phyloP scores from a whole-genome alignment of 2,329 filamentous ascomycete species.

The Diaporthe caulivora region DNA sequence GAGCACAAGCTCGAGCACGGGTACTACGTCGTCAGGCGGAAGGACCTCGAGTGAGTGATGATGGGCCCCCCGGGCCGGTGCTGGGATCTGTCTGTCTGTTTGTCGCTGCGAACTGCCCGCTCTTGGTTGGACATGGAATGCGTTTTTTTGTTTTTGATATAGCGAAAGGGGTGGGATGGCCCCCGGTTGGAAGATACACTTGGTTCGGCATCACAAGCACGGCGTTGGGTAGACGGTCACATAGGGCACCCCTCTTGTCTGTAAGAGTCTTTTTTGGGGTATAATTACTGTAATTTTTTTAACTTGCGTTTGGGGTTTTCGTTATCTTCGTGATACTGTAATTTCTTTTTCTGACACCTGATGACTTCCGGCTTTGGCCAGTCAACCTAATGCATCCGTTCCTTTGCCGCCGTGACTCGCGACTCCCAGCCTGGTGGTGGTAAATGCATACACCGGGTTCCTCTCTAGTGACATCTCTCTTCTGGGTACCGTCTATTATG shows the following conservation, averaged over 20 bases:
- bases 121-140: not conserved
- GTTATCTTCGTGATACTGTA: slow-evolving; percentile 1
- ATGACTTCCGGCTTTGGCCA: not conserved
- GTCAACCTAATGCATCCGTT: too few relatives aligned
- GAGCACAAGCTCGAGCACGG: slow-evolving; percentile 61
- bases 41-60: slow-evolving; percentile 60
- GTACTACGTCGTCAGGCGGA: slow-evolving; percentile 66
- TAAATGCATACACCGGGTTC: not conserved
- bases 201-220: slow-evolving; percentile 16
- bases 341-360: not conserved
- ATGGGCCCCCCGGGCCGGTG: too few relatives aligned
- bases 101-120: too few relatives aligned
- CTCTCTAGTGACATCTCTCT: not conserved
- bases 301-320: not conserved
- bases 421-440: not conserved
- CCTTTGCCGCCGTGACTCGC: not conserved
- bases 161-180: not conserved
- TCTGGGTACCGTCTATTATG: not conserved
- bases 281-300: not conserved
- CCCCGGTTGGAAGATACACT: not conserved
- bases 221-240: slow-evolving; percentile 31
- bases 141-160: not conserved
- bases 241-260: not conserved
- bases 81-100: too few relatives aligned
- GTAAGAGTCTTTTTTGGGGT: not conserved